Conservation (phyloP, 768 basidiomycete species). For the Lactarius hengduanensis region DNA sequence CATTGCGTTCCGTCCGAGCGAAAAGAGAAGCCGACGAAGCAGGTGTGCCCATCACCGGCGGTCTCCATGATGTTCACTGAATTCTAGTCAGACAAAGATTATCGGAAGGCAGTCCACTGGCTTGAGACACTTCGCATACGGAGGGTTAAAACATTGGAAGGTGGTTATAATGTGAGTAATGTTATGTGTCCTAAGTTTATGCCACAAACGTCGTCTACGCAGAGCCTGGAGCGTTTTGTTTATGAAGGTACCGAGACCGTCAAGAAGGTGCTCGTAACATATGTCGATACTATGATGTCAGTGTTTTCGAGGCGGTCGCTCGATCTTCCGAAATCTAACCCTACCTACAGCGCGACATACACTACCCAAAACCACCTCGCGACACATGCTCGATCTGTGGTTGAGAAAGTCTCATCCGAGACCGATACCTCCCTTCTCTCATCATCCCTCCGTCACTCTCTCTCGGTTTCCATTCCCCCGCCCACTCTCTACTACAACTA, state of each 20-base stretch:
- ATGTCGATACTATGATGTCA: constrained; percentile 78
- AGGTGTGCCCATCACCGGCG: constrained; percentile 44
- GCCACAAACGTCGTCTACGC: constrained; percentile 12
- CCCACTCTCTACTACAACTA: constrained; percentile 75
- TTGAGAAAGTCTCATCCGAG: constrained; percentile 67
- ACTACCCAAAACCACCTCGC: constrained; percentile 75
- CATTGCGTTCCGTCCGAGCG: constrained; percentile 73
- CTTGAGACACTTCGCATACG: constrained; percentile 85
- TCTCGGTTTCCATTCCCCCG: constrained; percentile 65
- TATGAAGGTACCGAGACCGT: constrained; percentile 66
- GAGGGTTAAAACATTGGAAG: constrained; percentile 77
- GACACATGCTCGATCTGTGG: constrained; percentile 55
- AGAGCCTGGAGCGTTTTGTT: constrained; percentile 83
- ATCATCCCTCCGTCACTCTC: constrained; percentile 55
- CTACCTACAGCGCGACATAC: constrained; percentile 63
- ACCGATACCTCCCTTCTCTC: constrained; percentile 63
- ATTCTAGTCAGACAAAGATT: constrained; percentile 69
- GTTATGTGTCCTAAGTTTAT: not conserved
- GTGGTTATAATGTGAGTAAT: constrained; percentile 67
- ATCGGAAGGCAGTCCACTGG: constrained; percentile 87
- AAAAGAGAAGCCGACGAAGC: constrained; percentile 93
- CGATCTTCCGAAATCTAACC: constrained; percentile 5
- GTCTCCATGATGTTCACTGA: constrained; percentile 9
- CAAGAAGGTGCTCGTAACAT: constrained; percentile 64
- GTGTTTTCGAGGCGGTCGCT: constrained; percentile 30